phyloP scores from a whole-genome alignment of 768 basidiomycete species.

The Phlegmacium glaucopus region DNA sequence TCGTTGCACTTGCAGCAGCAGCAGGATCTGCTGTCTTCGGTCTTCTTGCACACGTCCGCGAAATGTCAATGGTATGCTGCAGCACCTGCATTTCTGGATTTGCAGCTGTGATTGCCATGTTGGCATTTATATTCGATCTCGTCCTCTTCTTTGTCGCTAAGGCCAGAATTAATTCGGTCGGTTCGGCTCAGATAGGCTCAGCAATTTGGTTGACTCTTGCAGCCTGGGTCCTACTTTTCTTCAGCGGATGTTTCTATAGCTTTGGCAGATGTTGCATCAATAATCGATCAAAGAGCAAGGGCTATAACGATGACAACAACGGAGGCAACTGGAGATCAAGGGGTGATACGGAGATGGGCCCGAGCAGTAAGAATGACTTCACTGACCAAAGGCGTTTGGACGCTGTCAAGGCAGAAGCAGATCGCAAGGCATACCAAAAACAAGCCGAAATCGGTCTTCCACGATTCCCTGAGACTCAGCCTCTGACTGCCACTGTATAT shows the following conservation, averaged over 20 bases:
- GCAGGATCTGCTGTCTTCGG: conserved; percentile 76
- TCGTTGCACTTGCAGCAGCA: conserved; percentile 78
- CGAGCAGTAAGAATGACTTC: conserved; percentile 28
- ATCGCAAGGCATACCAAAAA: conserved; percentile 69
- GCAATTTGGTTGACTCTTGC: conserved; percentile 90
- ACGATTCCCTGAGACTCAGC: conserved; percentile 71
- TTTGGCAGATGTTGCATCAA: conserved; percentile 83
- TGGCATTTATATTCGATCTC: conserved; percentile 93
- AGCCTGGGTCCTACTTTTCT: conserved; percentile 83
- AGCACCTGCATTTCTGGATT: conserved; percentile 80
- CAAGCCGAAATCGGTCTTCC: conserved; percentile 67
- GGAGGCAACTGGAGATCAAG: conserved; percentile 34
- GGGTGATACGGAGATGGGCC: conserved; percentile 26
- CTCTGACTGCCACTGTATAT: conserved; percentile 58
- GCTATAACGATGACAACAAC: conserved; percentile 17
- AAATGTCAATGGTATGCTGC: conserved; percentile 82
- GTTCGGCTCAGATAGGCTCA: conserved; percentile 77
- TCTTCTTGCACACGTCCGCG: conserved; percentile 82
- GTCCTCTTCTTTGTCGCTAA: conserved; percentile 89
- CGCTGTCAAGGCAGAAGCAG: conserved; percentile 83
- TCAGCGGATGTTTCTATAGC: conserved; percentile 86
- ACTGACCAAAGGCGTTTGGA: conserved; percentile 74
- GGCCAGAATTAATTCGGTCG: conserved; percentile 77
- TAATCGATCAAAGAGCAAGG: conserved; percentile 29
- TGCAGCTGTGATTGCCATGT: conserved; percentile 71